Percentiles rank a stretch among this genome's conserved stretches.
These are phyloP conservation scores for Xylariomycetidae sp. DNA, from an alignment of 2,329 filamentous ascomycete genomes.

Conservation along the genomic window DNA sequence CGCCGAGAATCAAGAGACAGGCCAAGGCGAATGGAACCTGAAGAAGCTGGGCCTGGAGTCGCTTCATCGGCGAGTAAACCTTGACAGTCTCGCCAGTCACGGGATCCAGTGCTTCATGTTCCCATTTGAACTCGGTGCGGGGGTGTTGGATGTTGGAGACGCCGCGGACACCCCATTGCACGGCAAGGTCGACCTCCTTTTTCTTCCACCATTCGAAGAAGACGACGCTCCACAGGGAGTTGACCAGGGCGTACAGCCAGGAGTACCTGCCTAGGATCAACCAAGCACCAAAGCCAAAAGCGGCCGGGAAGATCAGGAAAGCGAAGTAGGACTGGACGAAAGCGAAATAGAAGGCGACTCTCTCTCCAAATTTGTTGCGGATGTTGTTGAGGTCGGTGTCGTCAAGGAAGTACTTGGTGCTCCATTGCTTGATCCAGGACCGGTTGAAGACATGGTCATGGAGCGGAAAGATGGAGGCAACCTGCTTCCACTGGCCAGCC, in stretches of 20 bases:
- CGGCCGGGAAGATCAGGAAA: constrained; percentile 77
- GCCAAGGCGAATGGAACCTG: constrained; percentile 79
- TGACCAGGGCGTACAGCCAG: constrained; percentile 69
- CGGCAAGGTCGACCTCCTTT: constrained; percentile 77
- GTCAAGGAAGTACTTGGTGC: constrained; percentile 62
- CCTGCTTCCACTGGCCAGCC: constrained; percentile 63
- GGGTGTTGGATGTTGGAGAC: constrained; percentile 77
- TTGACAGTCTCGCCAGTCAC: constrained; percentile 74
- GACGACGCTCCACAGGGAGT: constrained; percentile 78
- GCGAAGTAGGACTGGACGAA: constrained; percentile 88
- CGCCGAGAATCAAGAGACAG: constrained; percentile 67
- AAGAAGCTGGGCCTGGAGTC: constrained; percentile 69
- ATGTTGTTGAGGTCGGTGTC: constrained; percentile 66
- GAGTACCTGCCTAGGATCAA: constrained; percentile 81
- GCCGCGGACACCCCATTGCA: constrained; percentile 83
- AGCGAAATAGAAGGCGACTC: constrained; percentile 90
- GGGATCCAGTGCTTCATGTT: constrained; percentile 69
- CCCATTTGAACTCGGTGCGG: constrained; percentile 71
- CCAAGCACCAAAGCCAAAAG: constrained; percentile 72
- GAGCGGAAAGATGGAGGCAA: constrained; percentile 70
- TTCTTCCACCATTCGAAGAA: constrained; percentile 98
- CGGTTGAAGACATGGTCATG: constrained; percentile 74
- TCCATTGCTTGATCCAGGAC: constrained; percentile 68
- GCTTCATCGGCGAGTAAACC: constrained; percentile 69
- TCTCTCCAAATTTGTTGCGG: constrained; percentile 71